Conservation (phyloP, 2,329 filamentous ascomycete genomes). For the Macrophomina pseudophaseolina region DNA sequence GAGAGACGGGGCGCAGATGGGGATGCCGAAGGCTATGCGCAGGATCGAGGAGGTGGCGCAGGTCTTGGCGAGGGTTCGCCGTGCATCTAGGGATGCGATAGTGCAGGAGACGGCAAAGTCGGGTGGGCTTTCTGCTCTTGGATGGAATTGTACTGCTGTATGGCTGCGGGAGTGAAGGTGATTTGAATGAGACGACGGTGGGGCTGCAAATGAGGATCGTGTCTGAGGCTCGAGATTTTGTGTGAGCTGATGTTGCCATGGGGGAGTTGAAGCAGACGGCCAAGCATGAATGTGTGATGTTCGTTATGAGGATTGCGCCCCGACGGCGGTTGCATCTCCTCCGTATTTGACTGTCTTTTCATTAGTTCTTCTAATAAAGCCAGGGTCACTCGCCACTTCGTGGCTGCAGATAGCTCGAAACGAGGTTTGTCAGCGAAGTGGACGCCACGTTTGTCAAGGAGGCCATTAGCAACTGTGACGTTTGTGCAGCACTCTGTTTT, state of each 20-base stretch:
- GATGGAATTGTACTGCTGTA: constrained; percentile 53
- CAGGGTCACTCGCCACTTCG: constrained; percentile 55
- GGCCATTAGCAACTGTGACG: constrained; percentile 48
- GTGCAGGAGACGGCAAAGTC: constrained; percentile 38
- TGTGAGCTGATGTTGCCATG: neutral
- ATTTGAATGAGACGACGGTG: constrained; percentile 50
- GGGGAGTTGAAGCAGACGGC: too few relatives aligned
- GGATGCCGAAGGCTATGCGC: constrained; percentile 52
- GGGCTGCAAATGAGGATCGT: constrained; percentile 27
- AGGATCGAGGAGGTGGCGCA: constrained; percentile 52
- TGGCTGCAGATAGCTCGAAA: constrained; percentile 44
- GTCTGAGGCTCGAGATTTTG: constrained; percentile 29
- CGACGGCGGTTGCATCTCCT: too few relatives aligned
- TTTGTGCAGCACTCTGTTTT: constrained; percentile 54
- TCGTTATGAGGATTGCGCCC: too few relatives aligned
- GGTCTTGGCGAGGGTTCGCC: constrained; percentile 46
- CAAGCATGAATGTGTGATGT: too few relatives aligned
- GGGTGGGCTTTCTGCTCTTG: constrained; percentile 55
- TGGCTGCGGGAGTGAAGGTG: constrained; percentile 52
- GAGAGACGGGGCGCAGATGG: constrained; percentile 45
- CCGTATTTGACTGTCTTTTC: neutral
- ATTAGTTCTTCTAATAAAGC: constrained; percentile 47
- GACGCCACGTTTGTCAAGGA: constrained; percentile 52
- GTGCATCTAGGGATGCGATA: constrained; percentile 39
- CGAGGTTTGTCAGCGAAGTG: constrained; percentile 54